Evolutionary conservation across 257 asterid species (phyloP), one percentile per base, ranked within the genome.

Genomic region (Phtheirospermum japonicum): DNA sequence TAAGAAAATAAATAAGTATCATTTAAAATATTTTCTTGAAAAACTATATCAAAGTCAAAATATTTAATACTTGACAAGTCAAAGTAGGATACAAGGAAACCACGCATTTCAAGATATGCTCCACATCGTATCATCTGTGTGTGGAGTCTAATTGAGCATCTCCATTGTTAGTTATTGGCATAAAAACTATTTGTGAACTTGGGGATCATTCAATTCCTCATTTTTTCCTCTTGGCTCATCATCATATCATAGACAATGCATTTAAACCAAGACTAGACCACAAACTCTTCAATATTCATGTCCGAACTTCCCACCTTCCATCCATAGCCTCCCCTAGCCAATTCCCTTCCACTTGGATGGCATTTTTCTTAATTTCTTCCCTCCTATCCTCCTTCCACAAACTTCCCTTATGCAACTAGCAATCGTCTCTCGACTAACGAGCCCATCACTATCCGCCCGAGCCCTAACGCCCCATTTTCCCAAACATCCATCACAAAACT

Each of bases 251-350:
- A 40, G 48, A 40, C 28, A 4, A n/a, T 1, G 55, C 26, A 20
- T 59, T 30, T 4, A 53, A 57, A 31, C 2, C 11, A 59, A 66
- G 55, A 40, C 57, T 19, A 13, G 71, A 23, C 7, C n/a, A 68
- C 72, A 53, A 77, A 77, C 16, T 73, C 77, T 14, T 70, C 59
- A 10, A 77, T 66, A 20, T 63, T 73, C 28, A 5, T 32, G 17
- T 77, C 79, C 6, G 82, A 77, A 34, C 70, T 77, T 48, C n/a
- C 80, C 83, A 5, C 77, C 77, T 63, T 64, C n/a, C 73, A 16
- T 52, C 63, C 65, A 77, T 40, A 2, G 75, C 66, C 28, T 67
- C 70, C 76, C n/a, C 60, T 68, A 1, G 76, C 70, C 43, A 40
- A 19, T n/a, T 23, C 60, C 72, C 70, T 60, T 76, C 81, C 78